phyloP scores from a whole-genome alignment of 495 filamentous ascomycete genomes.

The Penicillium manginii region DNA sequence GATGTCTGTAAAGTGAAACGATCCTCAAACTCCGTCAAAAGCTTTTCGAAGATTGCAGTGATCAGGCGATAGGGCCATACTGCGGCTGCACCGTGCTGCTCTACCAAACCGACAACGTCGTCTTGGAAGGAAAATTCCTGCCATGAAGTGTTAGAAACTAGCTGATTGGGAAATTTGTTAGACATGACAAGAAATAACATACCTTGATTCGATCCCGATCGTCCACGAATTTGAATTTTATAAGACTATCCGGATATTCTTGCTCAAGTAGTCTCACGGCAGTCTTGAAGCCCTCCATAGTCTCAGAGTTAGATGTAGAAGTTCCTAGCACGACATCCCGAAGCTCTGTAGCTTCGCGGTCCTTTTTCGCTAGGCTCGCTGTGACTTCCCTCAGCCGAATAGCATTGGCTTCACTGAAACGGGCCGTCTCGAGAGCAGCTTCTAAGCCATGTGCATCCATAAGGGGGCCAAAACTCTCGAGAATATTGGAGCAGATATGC shows the following conservation, averaged over 20 bases:
- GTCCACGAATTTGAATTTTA: neutral
- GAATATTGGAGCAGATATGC: constrained; percentile 1
- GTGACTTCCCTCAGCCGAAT: neutral
- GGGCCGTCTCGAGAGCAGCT: neutral
- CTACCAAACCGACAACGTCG: neutral
- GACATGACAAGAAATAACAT: neutral
- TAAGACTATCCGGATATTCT: neutral
- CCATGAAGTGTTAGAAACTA: neutral
- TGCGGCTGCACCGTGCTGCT: neutral
- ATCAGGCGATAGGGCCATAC: constrained; percentile 1
- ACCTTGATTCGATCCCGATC: constrained; percentile 1
- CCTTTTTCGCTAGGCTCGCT: neutral
- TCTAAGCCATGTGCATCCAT: neutral
- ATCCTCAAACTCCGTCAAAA: neutral
- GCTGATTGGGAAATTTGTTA: neutral
- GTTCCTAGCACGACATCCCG: neutral
- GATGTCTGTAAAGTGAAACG: neutral
- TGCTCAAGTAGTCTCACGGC: neutral
- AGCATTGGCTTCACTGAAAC: constrained; percentile 4
- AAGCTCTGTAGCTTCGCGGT: neutral
- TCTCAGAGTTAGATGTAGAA: neutral
- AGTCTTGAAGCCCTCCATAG: neutral
- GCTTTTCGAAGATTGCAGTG: neutral
- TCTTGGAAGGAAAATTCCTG: constrained; percentile 2
- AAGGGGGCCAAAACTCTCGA: neutral